Base-by-base conservation (phyloP, 495 filamentous ascomycete genomes). In the Penicillium cataractarum region DNA sequence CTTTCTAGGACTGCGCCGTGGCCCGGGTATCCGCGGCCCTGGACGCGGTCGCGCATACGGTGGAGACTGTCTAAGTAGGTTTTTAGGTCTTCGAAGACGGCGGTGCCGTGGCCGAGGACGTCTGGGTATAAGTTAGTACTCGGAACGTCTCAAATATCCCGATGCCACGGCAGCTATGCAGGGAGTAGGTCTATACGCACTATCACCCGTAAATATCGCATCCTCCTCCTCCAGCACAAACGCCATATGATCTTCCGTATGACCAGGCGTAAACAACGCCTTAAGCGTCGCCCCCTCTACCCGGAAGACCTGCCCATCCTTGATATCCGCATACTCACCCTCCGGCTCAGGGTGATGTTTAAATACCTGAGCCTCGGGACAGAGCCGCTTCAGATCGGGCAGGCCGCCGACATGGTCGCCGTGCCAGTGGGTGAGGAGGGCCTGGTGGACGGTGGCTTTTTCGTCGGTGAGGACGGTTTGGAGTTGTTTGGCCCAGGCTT, bases 171-270 rank as follows among this genome's bases (percentile, higher is more conserved):
- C n/a, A 31, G 24, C 2, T 15, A 22, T 19, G 44, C 9, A 17
- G 29, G 40, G 27, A n/a, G 10, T 6, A 27, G 2, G 49, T n/a
- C 19, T 2, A 12, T 19, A 72, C 78, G 66, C 60, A 82, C 79
- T 97, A 69, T 99, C 95, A 40, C 92, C 95, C 0, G 93, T 97
- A 75, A 99, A 97, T 71, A 98, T 83, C 9, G 91, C 91, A 70
- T 90, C 83, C 68, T 95, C 90, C 67, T 96, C 89, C 62, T 78
- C 74, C 12, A 91, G 67, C 22, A 89, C 60, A 58, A 95, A 84
- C 27, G 81, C 84, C 84, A 95, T 90, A 73, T 98, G 95, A 68
- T 99, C 95, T 2, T 73, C 75, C 0, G 95, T 90, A 71, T 99
- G 95, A 2, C 95, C 95, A 0, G 95, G 95, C 0, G 89, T 90